A percentile compares a stretch with the other conserved stretches of the same genome.
Evolutionary conservation across 495 filamentous ascomycete genomes (phyloP).

Genomic region (Hypoxylon cercidicola): DNA sequence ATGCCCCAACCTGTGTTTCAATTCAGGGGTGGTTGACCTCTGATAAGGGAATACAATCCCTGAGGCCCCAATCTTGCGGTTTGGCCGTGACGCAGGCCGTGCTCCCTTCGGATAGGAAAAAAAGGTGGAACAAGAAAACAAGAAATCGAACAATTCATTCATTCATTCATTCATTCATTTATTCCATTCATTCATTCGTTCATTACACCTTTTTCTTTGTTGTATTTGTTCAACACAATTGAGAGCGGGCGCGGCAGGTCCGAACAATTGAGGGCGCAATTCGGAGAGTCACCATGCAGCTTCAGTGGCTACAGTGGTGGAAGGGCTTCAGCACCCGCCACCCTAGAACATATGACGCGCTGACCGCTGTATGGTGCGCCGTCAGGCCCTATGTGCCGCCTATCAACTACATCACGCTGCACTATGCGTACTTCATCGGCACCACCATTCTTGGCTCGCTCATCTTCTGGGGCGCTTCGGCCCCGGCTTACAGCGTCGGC

Average conservation of each 20-base stretch:
- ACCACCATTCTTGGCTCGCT: constrained; percentile 67
- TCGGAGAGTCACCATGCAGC: constrained; percentile 23
- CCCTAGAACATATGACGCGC: constrained; percentile 18
- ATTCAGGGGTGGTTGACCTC: too few species aligned
- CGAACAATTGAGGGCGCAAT: constrained; percentile 9
- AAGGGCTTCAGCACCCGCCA: constrained; percentile 31
- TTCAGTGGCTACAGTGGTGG: constrained; percentile 38
- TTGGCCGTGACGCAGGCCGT: constrained; percentile 31
- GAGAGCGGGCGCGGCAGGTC: constrained; percentile 11
- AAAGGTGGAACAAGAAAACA: constrained; percentile 13
- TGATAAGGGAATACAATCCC: constrained; percentile 9
- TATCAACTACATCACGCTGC: constrained; percentile 74
- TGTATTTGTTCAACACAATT: neutral
- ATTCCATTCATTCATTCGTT: too few species aligned
- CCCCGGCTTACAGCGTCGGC: constrained; percentile 63
- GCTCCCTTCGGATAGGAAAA: constrained; percentile 10
- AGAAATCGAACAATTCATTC: neutral
- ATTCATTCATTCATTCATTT: too few species aligned
- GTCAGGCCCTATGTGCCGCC: constrained; percentile 52
- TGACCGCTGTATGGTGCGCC: constrained; percentile 15
- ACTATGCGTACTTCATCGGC: constrained; percentile 72
- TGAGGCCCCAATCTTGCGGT: constrained; percentile 4
- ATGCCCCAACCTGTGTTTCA: too few species aligned
- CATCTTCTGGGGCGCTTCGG: constrained; percentile 72
- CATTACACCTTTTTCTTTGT: too few species aligned